phyloP scores from a whole-genome alignment of 1,284 basidiomycete genomes.

The Phellopilus nigrolimitatus region DNA sequence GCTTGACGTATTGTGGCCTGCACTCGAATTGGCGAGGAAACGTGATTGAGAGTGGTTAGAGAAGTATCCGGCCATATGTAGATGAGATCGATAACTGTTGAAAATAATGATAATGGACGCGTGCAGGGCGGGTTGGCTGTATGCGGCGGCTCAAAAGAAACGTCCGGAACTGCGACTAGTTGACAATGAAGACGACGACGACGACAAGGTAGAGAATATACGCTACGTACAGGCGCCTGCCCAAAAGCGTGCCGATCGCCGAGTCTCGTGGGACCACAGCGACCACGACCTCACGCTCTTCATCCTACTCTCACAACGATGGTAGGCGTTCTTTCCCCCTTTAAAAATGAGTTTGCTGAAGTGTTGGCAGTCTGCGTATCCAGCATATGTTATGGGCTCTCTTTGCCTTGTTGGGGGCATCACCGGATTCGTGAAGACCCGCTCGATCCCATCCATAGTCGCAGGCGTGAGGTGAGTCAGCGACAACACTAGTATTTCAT shows the following conservation, averaged over 20 bases:
- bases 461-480: conserved; percentile 66
- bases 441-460: conserved; percentile 74
- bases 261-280: no score
- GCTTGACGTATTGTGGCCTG: conserved; percentile 24
- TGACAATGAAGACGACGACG: neutral
- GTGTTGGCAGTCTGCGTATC: conserved; percentile 74
- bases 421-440: conserved; percentile 63
- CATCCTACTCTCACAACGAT: no score
- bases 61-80: conserved; percentile 56
- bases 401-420: conserved; percentile 76
- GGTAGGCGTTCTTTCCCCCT: no score
- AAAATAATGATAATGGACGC: conserved; percentile 3
- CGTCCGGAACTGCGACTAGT: neutral
- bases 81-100: conserved; percentile 6
- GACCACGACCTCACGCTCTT: no score
- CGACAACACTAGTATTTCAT: neutral
- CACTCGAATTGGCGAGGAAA: conserved; percentile 48
- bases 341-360: no score
- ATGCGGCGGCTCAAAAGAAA: neutral
- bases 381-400: conserved; percentile 74
- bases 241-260: no score
- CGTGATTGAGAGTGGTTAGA: conserved; percentile 75
- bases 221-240: no score
- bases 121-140: neutral
- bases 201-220: no score